phyloP scores from a whole-genome alignment of 2,329 filamentous ascomycete genomes.

The Ramularia endophylla region DNA sequence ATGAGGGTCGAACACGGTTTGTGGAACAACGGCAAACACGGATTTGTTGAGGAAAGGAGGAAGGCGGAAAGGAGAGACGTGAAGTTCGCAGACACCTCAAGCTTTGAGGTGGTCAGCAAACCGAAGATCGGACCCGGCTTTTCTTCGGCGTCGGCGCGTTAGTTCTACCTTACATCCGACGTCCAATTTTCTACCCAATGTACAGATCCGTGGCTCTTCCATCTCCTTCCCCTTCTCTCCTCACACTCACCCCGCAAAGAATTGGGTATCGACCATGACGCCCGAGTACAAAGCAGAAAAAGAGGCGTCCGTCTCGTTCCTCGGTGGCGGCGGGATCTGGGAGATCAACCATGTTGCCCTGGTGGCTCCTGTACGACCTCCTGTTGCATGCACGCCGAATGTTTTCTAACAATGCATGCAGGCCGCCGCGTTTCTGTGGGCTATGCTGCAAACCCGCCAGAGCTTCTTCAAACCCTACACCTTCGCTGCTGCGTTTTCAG shows the following conservation, averaged over 20 bases:
- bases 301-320: slow-evolving; percentile 90
- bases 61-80: too few relatives aligned
- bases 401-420: slow-evolving; percentile 35
- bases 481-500: slow-evolving; percentile 60
- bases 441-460: slow-evolving; percentile 75
- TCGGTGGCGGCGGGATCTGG: slow-evolving; percentile 71
- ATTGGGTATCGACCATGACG: slow-evolving; percentile 19
- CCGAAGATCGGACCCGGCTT: too few relatives aligned
- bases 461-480: slow-evolving; percentile 77
- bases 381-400: slow-evolving; percentile 22
- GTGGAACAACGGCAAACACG: too few relatives aligned
- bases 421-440: slow-evolving; percentile 82
- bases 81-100: too few relatives aligned
- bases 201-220: neutral
- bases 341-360: slow-evolving; percentile 86
- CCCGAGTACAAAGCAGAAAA: slow-evolving; percentile 81
- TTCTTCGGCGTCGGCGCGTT: too few relatives aligned
- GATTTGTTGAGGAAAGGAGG: too few relatives aligned
- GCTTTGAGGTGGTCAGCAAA: too few relatives aligned
- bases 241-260: slow-evolving; percentile 1
- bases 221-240: slow-evolving; percentile 4
- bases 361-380: slow-evolving; percentile 68
- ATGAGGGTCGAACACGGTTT: too few relatives aligned
- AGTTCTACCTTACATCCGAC: slow-evolving; percentile 2
- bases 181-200: slow-evolving; percentile 7